phyloP scores from a whole-genome alignment of 1,284 basidiomycete species.

The Ganoderma meredithae region DNA sequence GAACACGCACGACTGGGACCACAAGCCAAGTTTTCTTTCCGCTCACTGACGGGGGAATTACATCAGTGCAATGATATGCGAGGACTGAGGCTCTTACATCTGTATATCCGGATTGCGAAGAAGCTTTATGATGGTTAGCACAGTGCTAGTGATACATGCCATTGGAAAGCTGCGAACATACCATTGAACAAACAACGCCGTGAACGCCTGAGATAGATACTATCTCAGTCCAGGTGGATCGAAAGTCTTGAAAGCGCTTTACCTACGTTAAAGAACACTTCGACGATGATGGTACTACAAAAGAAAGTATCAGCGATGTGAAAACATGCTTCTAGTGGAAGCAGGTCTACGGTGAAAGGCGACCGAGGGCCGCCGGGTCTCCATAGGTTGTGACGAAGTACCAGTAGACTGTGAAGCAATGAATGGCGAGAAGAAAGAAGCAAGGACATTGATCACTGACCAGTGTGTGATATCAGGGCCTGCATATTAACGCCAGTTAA shows the following conservation, averaged over 20 bases:
- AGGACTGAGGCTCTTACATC: slow-evolving; percentile 26
- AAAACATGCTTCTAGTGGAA: not conserved
- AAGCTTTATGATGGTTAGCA: slow-evolving; percentile 46
- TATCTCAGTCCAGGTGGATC: slow-evolving; percentile 6
- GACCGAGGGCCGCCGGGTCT: slow-evolving; percentile 42
- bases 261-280: slow-evolving; percentile 60
- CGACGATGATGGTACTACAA: slow-evolving; percentile 57
- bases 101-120: slow-evolving; percentile 58
- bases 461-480: slow-evolving; percentile 58
- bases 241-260: not conserved
- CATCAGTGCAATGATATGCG: not conserved
- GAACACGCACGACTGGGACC: slow-evolving; percentile 45
- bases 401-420: slow-evolving; percentile 50
- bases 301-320: not conserved
- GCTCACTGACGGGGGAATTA: slow-evolving; percentile 46
- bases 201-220: slow-evolving; percentile 48
- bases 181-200: slow-evolving; percentile 61
- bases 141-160: not conserved
- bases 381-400: slow-evolving; percentile 60
- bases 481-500: slow-evolving; percentile 31
- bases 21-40: slow-evolving; percentile 50
- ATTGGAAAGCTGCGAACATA: slow-evolving; percentile 33
- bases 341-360: slow-evolving; percentile 9
- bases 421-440: not conserved
- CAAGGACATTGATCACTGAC: slow-evolving; percentile 40